Base-by-base conservation (phyloP, 1,284 basidiomycete genomes). In the Sporisorium scitamineum region DNA sequence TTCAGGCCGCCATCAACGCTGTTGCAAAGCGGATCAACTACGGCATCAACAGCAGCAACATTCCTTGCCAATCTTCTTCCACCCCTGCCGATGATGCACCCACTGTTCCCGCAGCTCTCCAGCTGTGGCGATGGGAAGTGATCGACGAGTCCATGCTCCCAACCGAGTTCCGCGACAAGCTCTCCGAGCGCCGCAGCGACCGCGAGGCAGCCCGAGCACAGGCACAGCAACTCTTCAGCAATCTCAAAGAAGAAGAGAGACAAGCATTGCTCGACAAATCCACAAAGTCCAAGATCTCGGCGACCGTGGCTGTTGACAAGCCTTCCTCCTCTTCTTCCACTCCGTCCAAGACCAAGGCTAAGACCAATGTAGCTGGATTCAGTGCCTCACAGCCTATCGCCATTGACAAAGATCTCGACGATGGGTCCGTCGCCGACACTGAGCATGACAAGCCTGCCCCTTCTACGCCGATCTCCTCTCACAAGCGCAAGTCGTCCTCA, bases 81-180 rank as follows among this genome's bases (percentile, higher is more conserved):
- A 44, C 42, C 57, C 26, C 54, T 26, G 20, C 58, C 14, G 53
- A 66, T 18, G 51, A 55, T 20, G 20, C 58, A 2, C 14, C 39
- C 29, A 10, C 31, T 18, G 34, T 76, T 6, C 71, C 68, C 8
- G 62, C 83, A 58, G 73, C 76, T 20, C 78, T 92, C 34, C 91
- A 90, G 75, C 86, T 93, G n/a, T 95, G 93, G 93, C 88, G 94
- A 68, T 95, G 94, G 94, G 94, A 95, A 82, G 90, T 92, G 8
- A 90, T 89, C 74, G 88, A 90, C 16, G 87, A 88, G 54, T 87
- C 89, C 52, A 91, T 91, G 90, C 85, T 95, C 32, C 93, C 93
- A 0, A 91, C 90, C 80, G 89, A 89, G 78, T 88, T 88, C 9
- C 87, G 88, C 63, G 92, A 93, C 67, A 92, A 90, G 83, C 89